Base-by-base conservation (phyloP, 169 alveolate species). In the Plasmodium coatneyi region DNA sequence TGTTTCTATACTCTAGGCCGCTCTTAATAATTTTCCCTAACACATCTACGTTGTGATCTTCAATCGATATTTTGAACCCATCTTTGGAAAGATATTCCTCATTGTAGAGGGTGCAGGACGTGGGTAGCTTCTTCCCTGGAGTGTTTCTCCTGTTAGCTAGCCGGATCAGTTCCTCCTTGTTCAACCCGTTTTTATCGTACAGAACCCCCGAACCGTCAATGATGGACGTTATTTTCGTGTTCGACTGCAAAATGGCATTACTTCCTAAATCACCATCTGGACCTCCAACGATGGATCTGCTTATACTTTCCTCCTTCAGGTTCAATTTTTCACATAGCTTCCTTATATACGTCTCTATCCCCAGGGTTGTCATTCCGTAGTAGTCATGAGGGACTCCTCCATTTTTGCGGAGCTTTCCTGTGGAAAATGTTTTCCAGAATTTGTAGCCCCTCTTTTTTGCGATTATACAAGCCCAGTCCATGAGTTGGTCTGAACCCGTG, bases 191-290 rank as follows among this genome's bases (percentile, higher is more conserved):
- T 10, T 97, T 98, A 81, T 97, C 99, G 81, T 97, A 96, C 32
- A 96, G 82, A 28, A 97, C 98, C 2, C 99, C 99, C 22, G 97
- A 92, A 60, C 97, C 97, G 83, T 97, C 99, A 41, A 97, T 95
- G 32, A 97, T 94, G n/a, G 98, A 95, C 30, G 95, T 82, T 16
- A 97, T 97, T 90, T 95, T 96, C 39, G 97, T 96, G 80, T 96
- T 96, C 16, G 98, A 95, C 34, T 92, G 91, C 78, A 97, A 94
- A 66, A 97, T 92, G 30, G 97, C 98, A 86, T 97, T 97, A 86
- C 97, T 93, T 22, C 99, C 99, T 79, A 97, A 82, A 82, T 97
- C 99, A 0, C 99, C 99, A 92, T 97, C 99, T 0, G 99, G 99
- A 5, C 99, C 99, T 0, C 99, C 99, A 0, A 97, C 97, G 49